These are phyloP conservation scores for Trichocladium uniseriatum DNA, from an alignment of 495 filamentous ascomycete species.

Conservation along the genomic window DNA sequence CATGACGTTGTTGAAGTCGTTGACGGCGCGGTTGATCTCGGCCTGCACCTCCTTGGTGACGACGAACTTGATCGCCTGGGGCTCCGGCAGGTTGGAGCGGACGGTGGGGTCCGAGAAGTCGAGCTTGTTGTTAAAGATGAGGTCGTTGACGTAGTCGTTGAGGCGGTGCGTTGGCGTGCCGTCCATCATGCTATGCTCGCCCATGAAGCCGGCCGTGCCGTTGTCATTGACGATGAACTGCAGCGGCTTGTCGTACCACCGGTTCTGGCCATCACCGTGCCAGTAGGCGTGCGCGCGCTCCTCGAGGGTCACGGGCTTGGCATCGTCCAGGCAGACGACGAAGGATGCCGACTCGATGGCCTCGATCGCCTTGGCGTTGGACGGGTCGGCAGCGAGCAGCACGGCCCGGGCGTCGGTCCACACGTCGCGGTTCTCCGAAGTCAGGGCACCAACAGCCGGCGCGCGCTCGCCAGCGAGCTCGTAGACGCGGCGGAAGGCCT, in stretches of 20 bases:
- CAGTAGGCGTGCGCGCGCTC: conserved; percentile 95
- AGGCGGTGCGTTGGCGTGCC: conserved; percentile 94
- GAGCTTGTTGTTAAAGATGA: conserved; percentile 86
- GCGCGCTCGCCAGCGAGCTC: conserved; percentile 57
- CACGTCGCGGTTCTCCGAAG: conserved; percentile 82
- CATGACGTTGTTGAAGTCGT: conserved; percentile 72
- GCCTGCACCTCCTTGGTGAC: conserved; percentile 59
- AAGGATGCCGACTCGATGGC: conserved; percentile 88
- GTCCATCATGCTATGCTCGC: conserved; percentile 99
- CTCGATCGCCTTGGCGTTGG: conserved; percentile 66
- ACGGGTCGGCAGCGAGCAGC: conserved; percentile 62
- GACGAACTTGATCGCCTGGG: conserved; percentile 64
- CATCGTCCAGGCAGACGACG: conserved; percentile 88
- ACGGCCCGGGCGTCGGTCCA: conserved; percentile 80
- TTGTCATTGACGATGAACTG: conserved; percentile 99
- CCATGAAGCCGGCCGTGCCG: conserved; percentile 93
- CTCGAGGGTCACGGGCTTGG: conserved; percentile 84
- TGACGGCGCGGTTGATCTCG: conserved; percentile 65
- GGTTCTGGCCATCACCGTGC: conserved; percentile 92
- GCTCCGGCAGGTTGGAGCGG: conserved; percentile 78
- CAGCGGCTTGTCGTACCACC: conserved; percentile 97
- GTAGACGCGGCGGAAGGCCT: conserved; percentile 79
- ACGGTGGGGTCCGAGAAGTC: conserved; percentile 67
- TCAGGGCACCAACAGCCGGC: conserved; percentile 75
- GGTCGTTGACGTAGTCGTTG: conserved; percentile 83